These are phyloP conservation scores for Fusarium palustre DNA, from an alignment of 2,329 filamentous ascomycete genomes.

Conservation along the genomic window DNA sequence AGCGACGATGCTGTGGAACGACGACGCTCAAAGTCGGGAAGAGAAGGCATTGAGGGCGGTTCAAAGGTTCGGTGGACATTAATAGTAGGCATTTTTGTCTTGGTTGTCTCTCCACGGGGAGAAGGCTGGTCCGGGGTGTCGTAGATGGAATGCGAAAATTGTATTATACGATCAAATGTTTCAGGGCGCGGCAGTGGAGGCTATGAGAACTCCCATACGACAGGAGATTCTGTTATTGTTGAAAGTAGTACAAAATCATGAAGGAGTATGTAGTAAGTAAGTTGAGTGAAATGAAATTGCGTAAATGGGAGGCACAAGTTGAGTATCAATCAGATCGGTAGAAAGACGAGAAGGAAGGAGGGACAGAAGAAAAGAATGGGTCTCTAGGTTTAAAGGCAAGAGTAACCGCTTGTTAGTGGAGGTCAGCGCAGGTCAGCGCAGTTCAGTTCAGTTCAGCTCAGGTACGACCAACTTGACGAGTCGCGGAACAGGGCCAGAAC, in stretches of 20 bases:
- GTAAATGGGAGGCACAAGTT: conserved; percentile 5
- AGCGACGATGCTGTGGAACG: conserved; percentile 40
- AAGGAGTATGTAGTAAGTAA: background rate
- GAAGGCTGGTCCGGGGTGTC: background rate
- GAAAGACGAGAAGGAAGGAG: conserved; percentile 20
- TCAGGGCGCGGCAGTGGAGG: background rate
- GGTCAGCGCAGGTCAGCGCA: background rate
- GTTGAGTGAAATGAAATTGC: background rate
- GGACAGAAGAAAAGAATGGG: conserved; percentile 35
- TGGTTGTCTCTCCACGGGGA: conserved; percentile 2
- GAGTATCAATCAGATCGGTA: conserved; percentile 14
- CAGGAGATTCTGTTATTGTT: background rate
- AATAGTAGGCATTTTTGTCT: conserved; percentile 41
- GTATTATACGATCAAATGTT: conserved; percentile 1
- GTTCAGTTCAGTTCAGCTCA: background rate
- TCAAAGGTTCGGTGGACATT: conserved; percentile 45
- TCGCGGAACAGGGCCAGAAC: conserved; percentile 15
- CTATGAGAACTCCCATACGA: background rate
- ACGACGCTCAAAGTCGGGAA: conserved; percentile 46
- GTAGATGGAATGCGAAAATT: conserved; percentile 1
- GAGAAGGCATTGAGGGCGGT: conserved; percentile 42
- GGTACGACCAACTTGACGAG: conserved; percentile 7
- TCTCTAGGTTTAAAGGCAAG: background rate
- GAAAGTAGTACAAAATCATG: conserved; percentile 18
- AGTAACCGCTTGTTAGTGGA: background rate